These are phyloP conservation scores for Acmispon strigosus DNA, from an alignment of 306 rosid genomes.

Conservation along the genomic window DNA sequence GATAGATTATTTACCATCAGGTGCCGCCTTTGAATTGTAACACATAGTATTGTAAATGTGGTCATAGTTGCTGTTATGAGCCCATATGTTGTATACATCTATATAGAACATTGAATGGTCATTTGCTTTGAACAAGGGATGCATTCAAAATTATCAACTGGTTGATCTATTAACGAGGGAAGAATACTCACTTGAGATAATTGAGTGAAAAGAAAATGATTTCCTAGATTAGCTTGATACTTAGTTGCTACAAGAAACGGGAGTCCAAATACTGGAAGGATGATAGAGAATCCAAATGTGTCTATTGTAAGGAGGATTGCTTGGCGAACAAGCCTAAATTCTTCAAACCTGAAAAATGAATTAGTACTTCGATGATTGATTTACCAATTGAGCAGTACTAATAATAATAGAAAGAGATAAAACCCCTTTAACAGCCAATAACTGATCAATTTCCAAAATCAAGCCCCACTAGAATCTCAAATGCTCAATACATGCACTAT, in stretches of 20 bases:
- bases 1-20: constrained; percentile 54
- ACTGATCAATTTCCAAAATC: constrained; percentile 7
- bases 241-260: constrained; percentile 62
- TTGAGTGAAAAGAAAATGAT: constrained; percentile 32
- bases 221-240: constrained; percentile 30
- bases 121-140: constrained; percentile 1
- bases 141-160: constrained; percentile 13
- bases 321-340: constrained; percentile 75
- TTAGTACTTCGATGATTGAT: constrained; percentile 10
- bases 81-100: constrained; percentile 76
- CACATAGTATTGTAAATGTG: constrained; percentile 69
- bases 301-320: constrained; percentile 82
- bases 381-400: background rate
- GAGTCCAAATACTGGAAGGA: constrained; percentile 80
- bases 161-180: background rate
- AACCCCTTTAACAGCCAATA: background rate
- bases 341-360: constrained; percentile 75
- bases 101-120: constrained; percentile 15
- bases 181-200: constrained; percentile 66
- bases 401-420: background rate
- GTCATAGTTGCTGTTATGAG: constrained; percentile 57
- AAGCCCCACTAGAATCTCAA: constrained; percentile 1
- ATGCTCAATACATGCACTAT: background rate
- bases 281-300: constrained; percentile 84
- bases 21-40: constrained; percentile 88